These are phyloP conservation scores for Diaporthe vaccinii DNA, from an alignment of 2,329 filamentous ascomycete species.

Conservation along the genomic window DNA sequence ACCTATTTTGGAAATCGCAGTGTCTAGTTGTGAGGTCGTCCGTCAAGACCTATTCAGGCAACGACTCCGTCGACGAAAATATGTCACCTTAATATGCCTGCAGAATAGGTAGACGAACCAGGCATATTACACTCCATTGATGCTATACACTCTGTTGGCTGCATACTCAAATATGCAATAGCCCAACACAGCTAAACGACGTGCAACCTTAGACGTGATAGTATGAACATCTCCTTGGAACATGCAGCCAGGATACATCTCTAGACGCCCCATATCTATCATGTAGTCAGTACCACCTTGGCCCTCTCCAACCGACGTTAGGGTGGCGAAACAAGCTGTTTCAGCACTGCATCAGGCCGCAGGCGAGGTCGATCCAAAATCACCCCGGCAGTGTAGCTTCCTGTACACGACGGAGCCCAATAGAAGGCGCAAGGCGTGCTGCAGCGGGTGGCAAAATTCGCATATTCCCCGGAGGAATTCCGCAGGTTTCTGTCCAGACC, in stretches of 20 bases:
- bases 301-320: too few species aligned
- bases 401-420: neutral
- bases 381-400: neutral
- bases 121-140: neutral
- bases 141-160: neutral
- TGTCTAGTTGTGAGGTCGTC: neutral
- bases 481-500: neutral
- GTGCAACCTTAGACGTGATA: neutral
- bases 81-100: neutral
- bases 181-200: neutral
- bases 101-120: neutral
- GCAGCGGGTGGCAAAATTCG: neutral
- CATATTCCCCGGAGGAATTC: neutral
- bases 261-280: neutral
- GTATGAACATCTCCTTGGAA: neutral
- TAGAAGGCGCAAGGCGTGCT: neutral
- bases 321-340: neutral
- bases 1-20: neutral
- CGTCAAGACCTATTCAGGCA: neutral
- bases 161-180: neutral
- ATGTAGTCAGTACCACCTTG: neutral
- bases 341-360: conserved; percentile 12
- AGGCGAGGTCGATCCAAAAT: neutral
- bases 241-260: neutral
- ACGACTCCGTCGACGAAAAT: neutral